phyloP scores from a whole-genome alignment of 1,139 yeast species.

The Candida frijolesensis region DNA sequence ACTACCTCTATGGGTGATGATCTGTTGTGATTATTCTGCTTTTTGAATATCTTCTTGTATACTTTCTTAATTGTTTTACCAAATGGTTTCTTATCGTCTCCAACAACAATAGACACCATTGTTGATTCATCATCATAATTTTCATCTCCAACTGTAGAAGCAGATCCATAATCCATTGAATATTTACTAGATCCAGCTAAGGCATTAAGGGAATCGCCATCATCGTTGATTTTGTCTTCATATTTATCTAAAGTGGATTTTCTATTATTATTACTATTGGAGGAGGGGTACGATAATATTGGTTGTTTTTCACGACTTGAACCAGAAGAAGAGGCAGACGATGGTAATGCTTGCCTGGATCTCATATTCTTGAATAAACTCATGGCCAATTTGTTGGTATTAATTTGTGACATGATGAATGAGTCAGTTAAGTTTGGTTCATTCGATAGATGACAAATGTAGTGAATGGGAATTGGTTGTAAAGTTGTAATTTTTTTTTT shows the following conservation, averaged over 20 bases:
- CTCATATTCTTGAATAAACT: not conserved
- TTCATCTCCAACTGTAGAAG: not conserved
- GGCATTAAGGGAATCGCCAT: not conserved
- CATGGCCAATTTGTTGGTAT: not conserved
- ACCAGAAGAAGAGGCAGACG: no score
- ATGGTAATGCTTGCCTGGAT: no score
- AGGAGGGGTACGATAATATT: no score
- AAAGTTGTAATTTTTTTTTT: not conserved
- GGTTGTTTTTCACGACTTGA: no score
- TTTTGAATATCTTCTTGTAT: slow-evolving; percentile 2
- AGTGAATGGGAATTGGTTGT: not conserved
- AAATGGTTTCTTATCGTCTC: not conserved
- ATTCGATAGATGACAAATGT: not conserved
- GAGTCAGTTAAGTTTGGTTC: not conserved
- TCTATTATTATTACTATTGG: not conserved
- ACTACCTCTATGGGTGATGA: not conserved
- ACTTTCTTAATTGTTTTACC: slow-evolving; percentile 1
- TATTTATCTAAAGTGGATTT: not conserved
- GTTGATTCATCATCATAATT: not conserved
- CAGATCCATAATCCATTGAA: not conserved
- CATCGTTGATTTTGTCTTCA: not conserved
- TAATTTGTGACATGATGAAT: not conserved
- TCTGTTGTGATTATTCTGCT: not conserved
- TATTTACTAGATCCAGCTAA: slow-evolving; percentile 2
- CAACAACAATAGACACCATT: not conserved